phyloP scores from a whole-genome alignment of 352 stramenopile genomes.

The Phytophthora fragariaefolia region DNA sequence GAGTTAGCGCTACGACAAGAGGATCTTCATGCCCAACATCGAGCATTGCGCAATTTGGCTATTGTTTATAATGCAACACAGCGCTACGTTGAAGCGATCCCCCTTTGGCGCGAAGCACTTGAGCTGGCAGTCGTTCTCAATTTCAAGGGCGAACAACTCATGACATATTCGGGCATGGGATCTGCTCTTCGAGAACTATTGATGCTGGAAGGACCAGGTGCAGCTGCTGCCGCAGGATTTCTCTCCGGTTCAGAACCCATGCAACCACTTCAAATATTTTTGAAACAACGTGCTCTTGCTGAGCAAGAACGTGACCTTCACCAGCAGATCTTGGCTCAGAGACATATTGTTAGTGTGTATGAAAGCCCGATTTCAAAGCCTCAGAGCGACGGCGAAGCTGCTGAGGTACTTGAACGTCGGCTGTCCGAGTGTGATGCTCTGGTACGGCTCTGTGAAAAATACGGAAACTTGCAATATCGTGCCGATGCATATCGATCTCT shows the following conservation, averaged over 20 bases:
- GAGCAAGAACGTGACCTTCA: conserved; percentile 48
- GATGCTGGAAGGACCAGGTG: conserved; percentile 24
- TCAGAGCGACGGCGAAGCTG: conserved; percentile 22
- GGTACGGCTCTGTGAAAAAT: conserved; percentile 52
- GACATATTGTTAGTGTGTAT: conserved; percentile 56
- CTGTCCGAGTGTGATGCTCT: conserved; percentile 59
- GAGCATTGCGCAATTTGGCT: conserved; percentile 60
- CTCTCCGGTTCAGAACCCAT: conserved; percentile 6
- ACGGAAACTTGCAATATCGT: conserved; percentile 41
- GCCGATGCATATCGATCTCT: conserved; percentile 58
- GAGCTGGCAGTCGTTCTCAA: conserved; percentile 54
- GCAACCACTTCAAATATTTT: conserved; percentile 48
- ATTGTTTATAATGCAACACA: conserved; percentile 52
- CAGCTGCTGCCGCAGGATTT: conserved; percentile 18
- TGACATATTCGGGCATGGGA: conserved; percentile 54
- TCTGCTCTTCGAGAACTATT: conserved; percentile 44
- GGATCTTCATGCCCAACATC: conserved; percentile 60
- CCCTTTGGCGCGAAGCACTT: conserved; percentile 59
- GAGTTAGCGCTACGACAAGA: conserved; percentile 54
- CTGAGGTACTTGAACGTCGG: conserved; percentile 37
- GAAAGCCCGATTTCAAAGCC: conserved; percentile 43
- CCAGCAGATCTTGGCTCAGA: conserved; percentile 55
- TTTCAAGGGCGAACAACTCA: conserved; percentile 48
- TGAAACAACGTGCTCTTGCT: conserved; percentile 52
- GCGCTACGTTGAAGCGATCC: conserved; percentile 53